phyloP scores from a whole-genome alignment of 371 early-diverging fungal genomes.

The Blyttiomyces sp. region DNA sequence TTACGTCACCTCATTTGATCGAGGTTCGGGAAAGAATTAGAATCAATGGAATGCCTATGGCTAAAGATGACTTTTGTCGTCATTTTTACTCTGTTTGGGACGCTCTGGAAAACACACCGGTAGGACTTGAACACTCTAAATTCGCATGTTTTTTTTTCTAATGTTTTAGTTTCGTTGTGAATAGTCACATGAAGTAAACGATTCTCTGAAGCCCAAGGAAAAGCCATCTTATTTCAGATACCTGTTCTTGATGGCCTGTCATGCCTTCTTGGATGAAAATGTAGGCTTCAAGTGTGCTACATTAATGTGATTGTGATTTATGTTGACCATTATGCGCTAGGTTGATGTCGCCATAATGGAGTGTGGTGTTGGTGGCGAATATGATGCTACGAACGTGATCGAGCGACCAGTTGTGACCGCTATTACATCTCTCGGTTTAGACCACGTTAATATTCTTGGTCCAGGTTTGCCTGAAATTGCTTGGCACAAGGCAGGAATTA shows the following conservation, averaged over 20 bases:
- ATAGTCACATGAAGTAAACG: neutral
- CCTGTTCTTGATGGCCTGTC: conserved; percentile 84
- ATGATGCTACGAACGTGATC: conserved; percentile 81
- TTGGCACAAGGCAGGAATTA: conserved; percentile 93
- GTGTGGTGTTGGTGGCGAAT: conserved; percentile 76
- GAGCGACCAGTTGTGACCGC: conserved; percentile 48
- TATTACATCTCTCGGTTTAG: conserved; percentile 70
- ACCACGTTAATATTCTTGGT: conserved; percentile 72
- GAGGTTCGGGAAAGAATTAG: conserved; percentile 92
- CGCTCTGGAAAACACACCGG: conserved; percentile 45
- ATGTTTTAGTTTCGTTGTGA: neutral
- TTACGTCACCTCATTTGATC: conserved; percentile 90
- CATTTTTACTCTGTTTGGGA: conserved; percentile 89
- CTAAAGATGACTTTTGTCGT: conserved; percentile 70
- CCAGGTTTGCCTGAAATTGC: conserved; percentile 71
- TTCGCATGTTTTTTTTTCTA: neutral
- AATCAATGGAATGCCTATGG: conserved; percentile 82
- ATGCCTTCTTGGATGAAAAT: conserved; percentile 79
- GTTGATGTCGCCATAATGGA: conserved; percentile 75
- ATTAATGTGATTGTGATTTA: conserved; percentile 79
- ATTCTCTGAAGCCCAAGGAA: neutral
- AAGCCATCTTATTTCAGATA: conserved; percentile 88
- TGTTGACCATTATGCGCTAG: conserved; percentile 30
- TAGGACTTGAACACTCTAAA: neutral
- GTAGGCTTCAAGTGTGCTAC: too few relatives aligned